phyloP scores from a whole-genome alignment of 495 filamentous ascomycete genomes.

The Tetracladium marchalianum region DNA sequence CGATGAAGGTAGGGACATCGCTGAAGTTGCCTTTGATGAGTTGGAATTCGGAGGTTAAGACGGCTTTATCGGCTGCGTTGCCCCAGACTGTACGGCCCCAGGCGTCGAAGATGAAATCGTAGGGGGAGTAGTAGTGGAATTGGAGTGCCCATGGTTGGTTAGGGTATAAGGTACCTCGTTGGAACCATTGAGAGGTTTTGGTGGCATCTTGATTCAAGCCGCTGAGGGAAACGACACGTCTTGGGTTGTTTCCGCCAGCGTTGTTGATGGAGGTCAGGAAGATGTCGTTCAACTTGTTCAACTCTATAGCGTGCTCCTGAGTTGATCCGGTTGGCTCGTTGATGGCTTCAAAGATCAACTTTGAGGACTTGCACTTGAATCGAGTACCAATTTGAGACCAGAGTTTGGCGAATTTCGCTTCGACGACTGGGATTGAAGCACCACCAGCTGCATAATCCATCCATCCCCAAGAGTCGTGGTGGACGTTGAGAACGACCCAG shows the following conservation, averaged over 20 bases:
- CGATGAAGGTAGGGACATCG: slow-evolving; percentile 43
- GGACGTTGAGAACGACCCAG: slow-evolving; percentile 47
- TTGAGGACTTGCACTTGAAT: slow-evolving; percentile 42
- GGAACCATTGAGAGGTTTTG: slow-evolving; percentile 46
- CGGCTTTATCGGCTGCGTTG: slow-evolving; percentile 39
- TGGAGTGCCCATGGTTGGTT: slow-evolving; percentile 51
- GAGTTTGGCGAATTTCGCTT: slow-evolving; percentile 44
- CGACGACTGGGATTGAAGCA: slow-evolving; percentile 41
- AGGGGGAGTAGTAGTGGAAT: slow-evolving; percentile 55
- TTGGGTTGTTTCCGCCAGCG: slow-evolving; percentile 44
- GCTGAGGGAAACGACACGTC: slow-evolving; percentile 47
- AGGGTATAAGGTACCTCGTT: slow-evolving; percentile 33
- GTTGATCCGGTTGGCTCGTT: slow-evolving; percentile 48
- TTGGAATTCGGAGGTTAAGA: slow-evolving; percentile 39
- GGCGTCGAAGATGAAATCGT: slow-evolving; percentile 21
- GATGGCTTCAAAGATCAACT: slow-evolving; percentile 50
- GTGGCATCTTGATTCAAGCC: slow-evolving; percentile 39
- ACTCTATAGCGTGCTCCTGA: slow-evolving; percentile 35
- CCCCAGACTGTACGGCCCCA: slow-evolving; percentile 52
- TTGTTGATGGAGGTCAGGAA: slow-evolving; percentile 45
- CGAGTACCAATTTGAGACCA: slow-evolving; percentile 51
- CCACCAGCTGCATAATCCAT: slow-evolving; percentile 38
- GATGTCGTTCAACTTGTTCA: slow-evolving; percentile 47
- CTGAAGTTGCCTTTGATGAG: slow-evolving; percentile 42
- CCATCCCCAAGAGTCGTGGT: slow-evolving; percentile 54